These are phyloP conservation scores for Holtermanniella nyarrowii DNA, from an alignment of 768 basidiomycete genomes.

Conservation along the genomic window DNA sequence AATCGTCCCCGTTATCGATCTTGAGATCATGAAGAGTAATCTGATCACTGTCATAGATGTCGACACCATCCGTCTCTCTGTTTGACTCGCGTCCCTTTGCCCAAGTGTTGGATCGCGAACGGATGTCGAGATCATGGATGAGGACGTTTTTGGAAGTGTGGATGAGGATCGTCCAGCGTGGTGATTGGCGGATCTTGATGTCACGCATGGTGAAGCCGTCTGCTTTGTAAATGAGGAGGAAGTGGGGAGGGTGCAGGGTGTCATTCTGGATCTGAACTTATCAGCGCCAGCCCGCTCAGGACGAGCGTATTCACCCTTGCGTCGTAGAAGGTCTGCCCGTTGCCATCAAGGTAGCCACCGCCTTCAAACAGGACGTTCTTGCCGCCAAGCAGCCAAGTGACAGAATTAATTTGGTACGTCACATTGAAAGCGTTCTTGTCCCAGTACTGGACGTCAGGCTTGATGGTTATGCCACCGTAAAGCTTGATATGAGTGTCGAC, in stretches of 20 bases:
- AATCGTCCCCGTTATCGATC: constrained; percentile 45
- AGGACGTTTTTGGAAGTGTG: constrained; percentile 45
- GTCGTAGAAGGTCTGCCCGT: constrained; percentile 48
- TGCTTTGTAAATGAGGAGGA: constrained; percentile 50
- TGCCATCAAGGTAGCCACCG: constrained; percentile 57
- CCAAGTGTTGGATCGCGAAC: constrained; percentile 3
- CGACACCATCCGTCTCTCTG: constrained; percentile 50
- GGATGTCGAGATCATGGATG: constrained; percentile 42
- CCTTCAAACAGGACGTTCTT: constrained; percentile 43
- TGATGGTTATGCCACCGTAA: constrained; percentile 36
- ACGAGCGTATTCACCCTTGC: constrained; percentile 36
- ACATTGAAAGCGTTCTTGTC: constrained; percentile 43
- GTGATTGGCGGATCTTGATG: constrained; percentile 43
- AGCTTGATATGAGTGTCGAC: constrained; percentile 43
- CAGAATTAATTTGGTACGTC: constrained; percentile 31
- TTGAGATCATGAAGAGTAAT: constrained; percentile 41
- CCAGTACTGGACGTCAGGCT: constrained; percentile 45
- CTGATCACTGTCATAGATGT: constrained; percentile 48
- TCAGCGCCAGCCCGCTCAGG: constrained; percentile 41
- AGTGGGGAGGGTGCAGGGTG: constrained; percentile 49
- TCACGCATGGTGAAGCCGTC: constrained; percentile 46
- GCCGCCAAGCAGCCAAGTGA: constrained; percentile 21
- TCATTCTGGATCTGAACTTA: constrained; percentile 43
- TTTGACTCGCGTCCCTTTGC: constrained; percentile 18
- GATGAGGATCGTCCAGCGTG: constrained; percentile 46